A percentile compares a stretch with the other conserved stretches of the same genome.
phyloP scores from a whole-genome alignment of 1,284 basidiomycete species.

The Phlebopus sp. region DNA sequence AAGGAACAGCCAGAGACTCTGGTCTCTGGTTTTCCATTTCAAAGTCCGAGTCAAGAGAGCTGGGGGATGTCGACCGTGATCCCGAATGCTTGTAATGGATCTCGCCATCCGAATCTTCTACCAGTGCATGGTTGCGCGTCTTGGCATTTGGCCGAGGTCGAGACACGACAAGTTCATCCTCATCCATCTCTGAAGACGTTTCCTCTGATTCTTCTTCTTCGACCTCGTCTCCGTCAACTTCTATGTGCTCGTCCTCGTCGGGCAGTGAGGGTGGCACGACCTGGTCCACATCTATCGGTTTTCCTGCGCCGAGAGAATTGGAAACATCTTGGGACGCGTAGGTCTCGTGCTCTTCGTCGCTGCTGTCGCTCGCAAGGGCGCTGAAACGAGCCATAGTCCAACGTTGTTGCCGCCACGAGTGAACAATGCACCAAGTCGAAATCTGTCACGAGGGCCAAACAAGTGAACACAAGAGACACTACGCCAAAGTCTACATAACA shows the following conservation, averaged over 20 bases:
- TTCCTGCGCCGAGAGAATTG: constrained; percentile 13
- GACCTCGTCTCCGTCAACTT: constrained; percentile 32
- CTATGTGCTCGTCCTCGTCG: constrained; percentile 22
- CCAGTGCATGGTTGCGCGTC: constrained; percentile 41
- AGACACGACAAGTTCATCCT: constrained; percentile 41
- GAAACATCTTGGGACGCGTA: constrained; percentile 23
- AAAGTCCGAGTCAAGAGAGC: constrained; percentile 37
- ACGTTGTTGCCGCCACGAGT: constrained; percentile 4
- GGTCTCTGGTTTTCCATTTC: constrained; percentile 13
- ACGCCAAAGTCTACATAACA: neutral
- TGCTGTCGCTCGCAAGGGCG: constrained; percentile 40
- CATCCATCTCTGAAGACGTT: constrained; percentile 45
- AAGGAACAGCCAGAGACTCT: constrained; percentile 43
- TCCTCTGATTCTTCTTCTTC: constrained; percentile 39
- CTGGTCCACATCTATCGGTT: constrained; percentile 20
- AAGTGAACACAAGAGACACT: constrained; percentile 31
- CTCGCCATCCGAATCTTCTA: constrained; percentile 51
- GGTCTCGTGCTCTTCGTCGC: constrained; percentile 37
- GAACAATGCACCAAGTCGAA: constrained; percentile 22
- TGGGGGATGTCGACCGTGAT: constrained; percentile 33
- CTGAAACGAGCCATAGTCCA: constrained; percentile 41
- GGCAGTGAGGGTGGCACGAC: constrained; percentile 22
- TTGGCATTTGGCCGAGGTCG: constrained; percentile 12
- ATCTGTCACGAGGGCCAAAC: constrained; percentile 24
- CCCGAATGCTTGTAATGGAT: constrained; percentile 41